These are phyloP conservation scores for Chytriomyces sp. DNA, from an alignment of 192 early-diverging fungal species.

Conservation along the genomic window DNA sequence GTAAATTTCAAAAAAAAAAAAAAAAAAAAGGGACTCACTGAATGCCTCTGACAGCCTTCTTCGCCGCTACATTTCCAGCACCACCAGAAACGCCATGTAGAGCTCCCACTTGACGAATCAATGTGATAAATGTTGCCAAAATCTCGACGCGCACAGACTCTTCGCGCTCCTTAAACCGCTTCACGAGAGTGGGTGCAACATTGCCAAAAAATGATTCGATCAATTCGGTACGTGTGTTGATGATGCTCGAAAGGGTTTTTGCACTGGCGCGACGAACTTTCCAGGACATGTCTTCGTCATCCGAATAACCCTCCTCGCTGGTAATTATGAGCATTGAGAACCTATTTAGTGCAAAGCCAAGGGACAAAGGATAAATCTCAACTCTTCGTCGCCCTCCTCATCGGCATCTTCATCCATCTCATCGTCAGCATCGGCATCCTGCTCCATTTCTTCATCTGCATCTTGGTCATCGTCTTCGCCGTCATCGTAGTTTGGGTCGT, in stretches of 20 bases:
- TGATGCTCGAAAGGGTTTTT: constrained; percentile 68
- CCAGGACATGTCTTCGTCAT: constrained; percentile 92
- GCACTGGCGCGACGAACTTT: constrained; percentile 85
- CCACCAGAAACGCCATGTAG: neutral
- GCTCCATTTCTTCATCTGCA: constrained; percentile 50
- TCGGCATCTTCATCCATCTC: constrained; percentile 62
- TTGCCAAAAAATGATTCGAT: constrained; percentile 65
- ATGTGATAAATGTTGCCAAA: constrained; percentile 68
- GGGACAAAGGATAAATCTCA: neutral
- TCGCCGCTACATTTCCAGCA: too few relatives aligned
- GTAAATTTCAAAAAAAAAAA: neutral
- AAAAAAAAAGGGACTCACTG: too few relatives aligned
- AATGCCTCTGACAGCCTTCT: too few relatives aligned
- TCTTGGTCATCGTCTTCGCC: constrained; percentile 72
- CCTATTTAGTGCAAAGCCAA: constrained; percentile 27
- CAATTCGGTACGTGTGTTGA: constrained; percentile 74
- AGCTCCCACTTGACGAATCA: constrained; percentile 60
- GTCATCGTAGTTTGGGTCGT: constrained; percentile 86
- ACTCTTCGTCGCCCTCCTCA: constrained; percentile 72
- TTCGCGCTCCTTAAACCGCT: constrained; percentile 82
- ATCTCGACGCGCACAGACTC: constrained; percentile 84
- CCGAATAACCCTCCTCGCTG: constrained; percentile 70
- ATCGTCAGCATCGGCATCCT: constrained; percentile 62
- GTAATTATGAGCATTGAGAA: neutral
- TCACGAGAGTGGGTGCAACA: constrained; percentile 76